phyloP scores from a whole-genome alignment of 164 flowering plant genomes.

The Vitis labrusca region DNA sequence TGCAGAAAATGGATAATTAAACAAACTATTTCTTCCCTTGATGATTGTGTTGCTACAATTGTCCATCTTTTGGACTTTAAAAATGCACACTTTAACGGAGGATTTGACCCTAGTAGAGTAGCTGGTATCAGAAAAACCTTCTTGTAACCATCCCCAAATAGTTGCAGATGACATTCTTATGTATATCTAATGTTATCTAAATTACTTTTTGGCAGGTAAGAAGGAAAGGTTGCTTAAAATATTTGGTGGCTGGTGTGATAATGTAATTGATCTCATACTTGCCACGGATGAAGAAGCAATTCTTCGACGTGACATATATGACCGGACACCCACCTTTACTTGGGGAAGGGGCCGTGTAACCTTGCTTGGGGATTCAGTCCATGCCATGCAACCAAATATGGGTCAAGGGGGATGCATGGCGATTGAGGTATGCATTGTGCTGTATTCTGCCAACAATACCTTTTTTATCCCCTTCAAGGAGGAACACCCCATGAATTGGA shows the following conservation, averaged over 20 bases:
- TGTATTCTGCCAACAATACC: too few relatives aligned
- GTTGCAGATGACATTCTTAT: too few relatives aligned
- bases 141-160: too few relatives aligned
- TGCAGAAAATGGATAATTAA: too few relatives aligned
- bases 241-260: constrained; percentile 92
- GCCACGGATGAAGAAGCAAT: constrained; percentile 88
- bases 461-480: too few relatives aligned
- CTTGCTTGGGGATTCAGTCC: constrained; percentile 93
- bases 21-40: too few relatives aligned
- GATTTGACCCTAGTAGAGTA: neutral
- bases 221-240: constrained; percentile 72
- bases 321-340: constrained; percentile 60
- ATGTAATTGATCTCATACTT: constrained; percentile 69
- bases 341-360: constrained; percentile 99
- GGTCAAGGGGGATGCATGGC: constrained; percentile 99
- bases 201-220: constrained; percentile 52
- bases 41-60: too few relatives aligned
- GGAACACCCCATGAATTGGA: too few relatives aligned
- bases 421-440: constrained; percentile 66
- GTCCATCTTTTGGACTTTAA: neutral
- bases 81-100: neutral
- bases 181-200: neutral
- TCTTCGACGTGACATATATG: constrained; percentile 94
- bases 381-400: constrained; percentile 99
- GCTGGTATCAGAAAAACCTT: neutral